A percentile compares a stretch with the other conserved stretches of the same genome.
phyloP scores from a whole-genome alignment of 306 rosid genomes.

The Gillenia trifoliata region DNA sequence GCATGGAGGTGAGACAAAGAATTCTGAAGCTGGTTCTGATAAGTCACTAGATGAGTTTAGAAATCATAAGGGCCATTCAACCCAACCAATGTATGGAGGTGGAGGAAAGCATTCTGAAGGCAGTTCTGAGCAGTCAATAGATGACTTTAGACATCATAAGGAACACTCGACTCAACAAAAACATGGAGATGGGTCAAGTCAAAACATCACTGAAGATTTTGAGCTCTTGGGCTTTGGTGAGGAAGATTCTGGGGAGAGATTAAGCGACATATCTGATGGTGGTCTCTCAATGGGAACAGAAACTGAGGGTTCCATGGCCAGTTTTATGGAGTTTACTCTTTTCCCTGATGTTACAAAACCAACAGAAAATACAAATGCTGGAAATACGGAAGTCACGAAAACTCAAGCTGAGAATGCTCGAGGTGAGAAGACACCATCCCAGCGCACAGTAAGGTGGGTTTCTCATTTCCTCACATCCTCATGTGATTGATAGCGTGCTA shows the following conservation, averaged over 20 bases:
- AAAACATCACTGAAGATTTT: constrained; percentile 56
- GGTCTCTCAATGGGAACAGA: constrained; percentile 99
- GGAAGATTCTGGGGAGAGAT: constrained; percentile 89
- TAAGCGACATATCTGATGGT: constrained; percentile 98
- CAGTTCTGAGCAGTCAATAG: constrained; percentile 69
- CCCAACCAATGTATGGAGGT: constrained; percentile 33
- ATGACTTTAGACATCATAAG: constrained; percentile 48
- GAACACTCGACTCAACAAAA: constrained; percentile 33
- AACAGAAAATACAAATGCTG: constrained; percentile 37
- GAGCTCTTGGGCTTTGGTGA: constrained; percentile 87
- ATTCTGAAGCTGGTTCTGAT: constrained; percentile 74
- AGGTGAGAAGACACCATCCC: constrained; percentile 8
- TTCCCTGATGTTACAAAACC: constrained; percentile 78
- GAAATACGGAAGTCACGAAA: constrained; percentile 30
- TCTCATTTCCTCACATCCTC: not conserved
- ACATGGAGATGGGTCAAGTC: constrained; percentile 38
- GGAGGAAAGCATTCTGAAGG: constrained; percentile 59
- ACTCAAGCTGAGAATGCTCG: constrained; percentile 14
- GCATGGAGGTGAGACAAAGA: constrained; percentile 41
- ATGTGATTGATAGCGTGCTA: not conserved
- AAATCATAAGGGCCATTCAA: constrained; percentile 38
- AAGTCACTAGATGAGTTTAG: constrained; percentile 63
- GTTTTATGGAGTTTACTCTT: constrained; percentile 89
- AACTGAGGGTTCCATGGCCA: constrained; percentile 87
- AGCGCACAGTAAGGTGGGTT: constrained; percentile 48